Evolutionary conservation across 805 yeast genomes (phyloP), one percentile per base, ranked within the genome.

Genomic region (Komagataella ulmi): DNA sequence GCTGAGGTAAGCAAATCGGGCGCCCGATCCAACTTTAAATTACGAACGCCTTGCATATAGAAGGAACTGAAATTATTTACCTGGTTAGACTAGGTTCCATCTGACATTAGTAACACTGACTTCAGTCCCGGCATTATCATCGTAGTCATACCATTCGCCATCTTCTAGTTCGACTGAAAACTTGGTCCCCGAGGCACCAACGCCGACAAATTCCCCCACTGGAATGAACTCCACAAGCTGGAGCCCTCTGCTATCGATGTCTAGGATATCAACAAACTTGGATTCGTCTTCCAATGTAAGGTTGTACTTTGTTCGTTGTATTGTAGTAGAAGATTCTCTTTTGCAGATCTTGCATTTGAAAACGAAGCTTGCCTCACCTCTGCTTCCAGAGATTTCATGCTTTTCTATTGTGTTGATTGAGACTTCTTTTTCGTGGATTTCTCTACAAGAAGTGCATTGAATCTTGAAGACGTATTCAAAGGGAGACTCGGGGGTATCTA

Each of bases 61-160:
- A 21, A 21, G 3, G 6, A 21, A 21, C 23, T 5, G 23, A 4
- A 5, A 21, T 21, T 21, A 21, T 21, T 21, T 12, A 24, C 7
- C 10, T 17, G 23, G n/a, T 17, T 17, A 43, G 43, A n/a, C 17
- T 46, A 91, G 71, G 7, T 74, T 77, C 84, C 93, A 90, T 47
- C 66, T 61, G n/a, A 81, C 71, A 2, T 87, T 90, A 1, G 85
- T 80, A 14, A 93, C 76, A 19, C 90, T 79, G 17, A 89, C 97
- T 65, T 91, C 97, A 46, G 71, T 77, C 10, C 80, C 77, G 6
- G 85, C 82, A 57, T 81, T 78, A 52, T 93, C 98, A 64, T 93
- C 98, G 62, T 90, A 93, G 60, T 93, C 99, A 62, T 83, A 93
- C 90, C 96, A 90, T 62, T 93, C 98, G 51, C 79, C 81, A 23